Percentiles rank a stretch among this genome's conserved stretches.
These are phyloP conservation scores for Hymenoscyphus salicellus DNA, from an alignment of 2,329 filamentous ascomycete species.

Conservation along the genomic window DNA sequence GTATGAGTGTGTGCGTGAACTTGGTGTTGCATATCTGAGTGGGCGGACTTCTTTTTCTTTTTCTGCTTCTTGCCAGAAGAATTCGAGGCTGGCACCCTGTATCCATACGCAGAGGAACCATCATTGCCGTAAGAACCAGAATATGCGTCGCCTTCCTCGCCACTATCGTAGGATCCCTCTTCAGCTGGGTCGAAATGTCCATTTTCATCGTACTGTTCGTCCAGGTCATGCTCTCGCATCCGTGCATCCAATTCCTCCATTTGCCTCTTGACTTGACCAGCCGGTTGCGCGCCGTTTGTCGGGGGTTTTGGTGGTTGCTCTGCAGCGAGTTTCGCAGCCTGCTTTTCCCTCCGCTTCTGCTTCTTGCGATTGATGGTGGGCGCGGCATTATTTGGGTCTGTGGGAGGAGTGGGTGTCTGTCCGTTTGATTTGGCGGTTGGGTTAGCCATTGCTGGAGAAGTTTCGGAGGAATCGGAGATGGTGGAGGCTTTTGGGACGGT, in stretches of 20 bases:
- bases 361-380: slow-evolving; percentile 83
- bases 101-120: slow-evolving; percentile 29
- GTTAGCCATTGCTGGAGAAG: slow-evolving; percentile 45
- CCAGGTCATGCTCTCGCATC: slow-evolving; percentile 31
- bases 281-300: slow-evolving; percentile 25
- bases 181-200: slow-evolving; percentile 45
- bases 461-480: slow-evolving; percentile 50
- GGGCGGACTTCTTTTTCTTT: slow-evolving; percentile 40
- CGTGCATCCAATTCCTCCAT: slow-evolving; percentile 32
- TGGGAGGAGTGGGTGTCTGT: slow-evolving; percentile 28
- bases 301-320: slow-evolving; percentile 26
- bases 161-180: slow-evolving; percentile 55
- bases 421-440: slow-evolving; percentile 34
- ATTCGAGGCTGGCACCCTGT: slow-evolving; percentile 28
- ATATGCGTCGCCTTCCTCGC: slow-evolving; percentile 45
- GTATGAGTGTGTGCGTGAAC: slow-evolving; percentile 19
- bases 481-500: slow-evolving; percentile 57
- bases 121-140: slow-evolving; percentile 36
- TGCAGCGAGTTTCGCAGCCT: slow-evolving; percentile 36
- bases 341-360: slow-evolving; percentile 87
- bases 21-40: slow-evolving; percentile 24
- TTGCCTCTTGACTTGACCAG: slow-evolving; percentile 23
- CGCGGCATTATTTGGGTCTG: slow-evolving; percentile 36
- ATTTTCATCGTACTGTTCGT: slow-evolving; percentile 30
- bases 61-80: slow-evolving; percentile 38